A percentile compares a stretch with the other conserved stretches of the same genome.
Conservation (phyloP, 106 monocot species). For the Acorus gramineus region DNA sequence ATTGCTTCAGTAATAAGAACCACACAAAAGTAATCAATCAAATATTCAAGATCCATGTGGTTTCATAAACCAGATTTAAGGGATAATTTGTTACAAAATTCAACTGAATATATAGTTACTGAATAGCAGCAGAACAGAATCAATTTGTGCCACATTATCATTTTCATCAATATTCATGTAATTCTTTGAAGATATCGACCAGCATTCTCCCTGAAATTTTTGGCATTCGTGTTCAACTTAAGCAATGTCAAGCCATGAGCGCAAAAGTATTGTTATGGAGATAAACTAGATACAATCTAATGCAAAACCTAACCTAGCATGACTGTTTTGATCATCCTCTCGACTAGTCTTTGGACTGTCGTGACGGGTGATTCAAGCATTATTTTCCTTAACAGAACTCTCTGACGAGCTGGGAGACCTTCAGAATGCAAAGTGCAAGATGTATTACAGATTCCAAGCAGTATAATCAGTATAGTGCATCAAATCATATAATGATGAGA, state of each 20-base stretch:
- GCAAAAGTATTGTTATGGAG: neutral
- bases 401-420: slow-evolving; percentile 14
- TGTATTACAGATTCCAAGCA: too few species aligned
- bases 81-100: too few species aligned
- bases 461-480: too few species aligned
- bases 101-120: too few species aligned
- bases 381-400: slow-evolving; percentile 16
- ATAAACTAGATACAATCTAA: neutral
- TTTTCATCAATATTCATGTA: too few species aligned
- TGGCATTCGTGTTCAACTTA: neutral
- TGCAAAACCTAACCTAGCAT: slow-evolving; percentile 16
- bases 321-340: slow-evolving; percentile 10
- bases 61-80: too few species aligned
- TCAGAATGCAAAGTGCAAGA: neutral
- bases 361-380: slow-evolving; percentile 9
- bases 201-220: slow-evolving; percentile 12
- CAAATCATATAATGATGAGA: too few species aligned
- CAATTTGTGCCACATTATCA: too few species aligned
- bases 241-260: neutral
- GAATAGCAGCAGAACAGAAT: too few species aligned
- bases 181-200: neutral
- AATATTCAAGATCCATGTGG: too few species aligned
- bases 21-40: too few species aligned
- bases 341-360: slow-evolving; percentile 20
- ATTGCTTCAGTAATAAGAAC: too few species aligned